A percentile compares a stretch with the other conserved stretches of the same genome.
phyloP scores from a whole-genome alignment of 805 yeast species.

The Ogataea trehaloabstinens region DNA sequence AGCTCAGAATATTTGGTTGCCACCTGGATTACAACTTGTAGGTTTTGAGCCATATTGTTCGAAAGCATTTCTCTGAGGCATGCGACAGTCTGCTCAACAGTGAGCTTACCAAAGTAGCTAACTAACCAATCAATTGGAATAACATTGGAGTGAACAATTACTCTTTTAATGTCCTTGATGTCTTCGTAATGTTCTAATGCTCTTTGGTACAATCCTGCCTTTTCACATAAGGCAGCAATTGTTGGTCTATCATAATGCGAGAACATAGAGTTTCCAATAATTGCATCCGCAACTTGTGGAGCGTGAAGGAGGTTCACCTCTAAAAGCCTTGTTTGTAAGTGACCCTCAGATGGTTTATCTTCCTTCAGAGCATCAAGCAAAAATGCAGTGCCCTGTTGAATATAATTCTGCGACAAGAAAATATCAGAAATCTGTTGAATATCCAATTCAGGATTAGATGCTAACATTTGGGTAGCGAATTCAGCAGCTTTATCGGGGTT shows the following conservation, averaged over 20 bases:
- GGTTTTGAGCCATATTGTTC: slow-evolving; percentile 74
- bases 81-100: slow-evolving; percentile 88
- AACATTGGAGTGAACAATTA: slow-evolving; percentile 79
- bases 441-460: slow-evolving; percentile 63
- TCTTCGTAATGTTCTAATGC: slow-evolving; percentile 96
- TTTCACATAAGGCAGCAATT: slow-evolving; percentile 89
- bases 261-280: slow-evolving; percentile 92
- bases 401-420: slow-evolving; percentile 88
- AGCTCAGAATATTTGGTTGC: slow-evolving; percentile 95
- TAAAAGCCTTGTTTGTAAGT: slow-evolving; percentile 88
- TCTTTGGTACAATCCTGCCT: slow-evolving; percentile 93
- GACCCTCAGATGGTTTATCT: slow-evolving; percentile 93
- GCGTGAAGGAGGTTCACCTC: slow-evolving; percentile 94
- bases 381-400: slow-evolving; percentile 98
- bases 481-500: slow-evolving; percentile 99
- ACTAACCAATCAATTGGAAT: slow-evolving; percentile 95
- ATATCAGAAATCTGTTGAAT: slow-evolving; percentile 88
- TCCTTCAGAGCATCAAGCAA: slow-evolving; percentile 91
- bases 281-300: slow-evolving; percentile 99
- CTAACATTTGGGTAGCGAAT: slow-evolving; percentile 83
- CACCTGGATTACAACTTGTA: slow-evolving; percentile 92
- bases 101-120: slow-evolving; percentile 85
- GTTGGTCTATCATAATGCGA: slow-evolving; percentile 93
- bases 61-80: slow-evolving; percentile 85
- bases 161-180: slow-evolving; percentile 92